Conservation (phyloP, 352 stramenopile genomes). For the Globisporangium middletonii region DNA sequence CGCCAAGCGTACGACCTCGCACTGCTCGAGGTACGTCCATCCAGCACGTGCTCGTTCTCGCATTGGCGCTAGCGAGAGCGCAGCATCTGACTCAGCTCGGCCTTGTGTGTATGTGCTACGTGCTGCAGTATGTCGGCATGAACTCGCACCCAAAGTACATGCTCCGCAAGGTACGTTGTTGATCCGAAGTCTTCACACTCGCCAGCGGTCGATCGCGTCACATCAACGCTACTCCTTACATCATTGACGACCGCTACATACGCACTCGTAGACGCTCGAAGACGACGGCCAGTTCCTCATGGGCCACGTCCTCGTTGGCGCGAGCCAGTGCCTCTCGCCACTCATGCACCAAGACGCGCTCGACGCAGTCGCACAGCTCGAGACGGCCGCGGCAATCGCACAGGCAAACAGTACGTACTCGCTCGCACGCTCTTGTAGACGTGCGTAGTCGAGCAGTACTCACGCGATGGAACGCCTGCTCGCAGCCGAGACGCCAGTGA, state of each 20-base stretch:
- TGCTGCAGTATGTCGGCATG: constrained; percentile 65
- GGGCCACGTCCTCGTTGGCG: constrained; percentile 75
- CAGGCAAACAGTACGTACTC: constrained; percentile 24
- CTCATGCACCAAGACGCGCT: constrained; percentile 62
- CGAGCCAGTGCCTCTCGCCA: constrained; percentile 62
- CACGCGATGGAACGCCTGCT: neutral
- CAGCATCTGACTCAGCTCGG: neutral
- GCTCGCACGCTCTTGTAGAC: neutral
- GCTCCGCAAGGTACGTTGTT: constrained; percentile 37
- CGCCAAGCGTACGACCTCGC: constrained; percentile 66
- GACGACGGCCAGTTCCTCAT: constrained; percentile 70
- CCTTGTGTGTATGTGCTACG: neutral
- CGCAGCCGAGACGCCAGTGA: constrained; percentile 17
- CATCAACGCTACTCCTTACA: too few species aligned
- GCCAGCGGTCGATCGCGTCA: too few species aligned
- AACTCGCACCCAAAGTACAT: constrained; percentile 73
- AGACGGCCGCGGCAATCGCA: constrained; percentile 27
- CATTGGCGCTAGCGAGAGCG: neutral
- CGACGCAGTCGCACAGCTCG: constrained; percentile 32
- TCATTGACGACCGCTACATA: neutral
- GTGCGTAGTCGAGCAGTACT: neutral
- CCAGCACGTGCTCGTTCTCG: neutral
- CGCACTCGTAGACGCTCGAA: constrained; percentile 26
- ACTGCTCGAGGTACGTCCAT: constrained; percentile 41
- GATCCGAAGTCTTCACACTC: neutral